Conservation (phyloP, 106 monocot genomes). For the Xerophyta viscosa region DNA sequence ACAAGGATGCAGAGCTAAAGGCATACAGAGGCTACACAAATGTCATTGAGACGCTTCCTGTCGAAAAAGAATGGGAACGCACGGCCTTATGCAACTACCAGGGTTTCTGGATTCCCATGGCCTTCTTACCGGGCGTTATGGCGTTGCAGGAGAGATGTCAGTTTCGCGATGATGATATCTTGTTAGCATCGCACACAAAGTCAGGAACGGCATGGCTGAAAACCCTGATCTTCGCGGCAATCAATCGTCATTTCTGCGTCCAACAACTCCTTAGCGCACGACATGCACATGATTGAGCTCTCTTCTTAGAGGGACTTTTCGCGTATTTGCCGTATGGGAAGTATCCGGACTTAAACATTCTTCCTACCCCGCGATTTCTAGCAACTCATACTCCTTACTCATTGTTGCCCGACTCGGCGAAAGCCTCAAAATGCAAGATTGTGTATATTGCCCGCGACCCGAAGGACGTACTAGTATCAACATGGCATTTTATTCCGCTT, state of each 20-base stretch:
- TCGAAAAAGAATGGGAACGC: no score
- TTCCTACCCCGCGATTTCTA: constrained; percentile 17
- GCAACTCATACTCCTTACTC: constrained; percentile 23
- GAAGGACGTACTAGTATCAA: constrained; percentile 23
- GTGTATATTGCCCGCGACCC: constrained; percentile 23
- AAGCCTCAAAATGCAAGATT: constrained; percentile 3
- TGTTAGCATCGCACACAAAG: constrained; percentile 21
- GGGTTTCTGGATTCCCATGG: constrained; percentile 21
- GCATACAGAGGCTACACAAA: no score
- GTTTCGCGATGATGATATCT: constrained; percentile 18
- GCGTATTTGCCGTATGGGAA: not conserved
- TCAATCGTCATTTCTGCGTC: no score
- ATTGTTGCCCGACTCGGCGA: not conserved
- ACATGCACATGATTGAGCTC: no score
- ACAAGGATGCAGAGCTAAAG: no score
- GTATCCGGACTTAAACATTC: not conserved
- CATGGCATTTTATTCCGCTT: constrained; percentile 5
- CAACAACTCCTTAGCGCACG: not conserved
- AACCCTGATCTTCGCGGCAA: constrained; percentile 19
- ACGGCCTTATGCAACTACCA: constrained; percentile 11
- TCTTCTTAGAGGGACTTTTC: no score
- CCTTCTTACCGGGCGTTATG: constrained; percentile 5
- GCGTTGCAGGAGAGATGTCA: constrained; percentile 13
- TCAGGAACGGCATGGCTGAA: constrained; percentile 32
- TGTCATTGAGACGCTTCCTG: no score